Evolutionary conservation across 768 basidiomycete genomes (phyloP).

Genomic region (Phylloporus rhodoxanthus): DNA sequence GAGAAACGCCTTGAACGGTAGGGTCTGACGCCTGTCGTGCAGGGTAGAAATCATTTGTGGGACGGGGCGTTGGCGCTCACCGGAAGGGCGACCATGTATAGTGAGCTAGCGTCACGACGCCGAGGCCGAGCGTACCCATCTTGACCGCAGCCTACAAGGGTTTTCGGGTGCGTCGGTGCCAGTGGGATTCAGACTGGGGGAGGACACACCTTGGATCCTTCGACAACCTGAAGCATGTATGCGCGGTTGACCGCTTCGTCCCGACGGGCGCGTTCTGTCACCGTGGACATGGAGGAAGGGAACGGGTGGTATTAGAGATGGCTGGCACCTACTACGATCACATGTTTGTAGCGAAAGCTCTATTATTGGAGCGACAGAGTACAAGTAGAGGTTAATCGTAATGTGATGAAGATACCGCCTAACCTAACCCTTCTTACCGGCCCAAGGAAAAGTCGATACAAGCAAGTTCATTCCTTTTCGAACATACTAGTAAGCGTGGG

Average conservation of each 20-base stretch:
- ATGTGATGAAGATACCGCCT: neutral
- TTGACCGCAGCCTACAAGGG: conserved; percentile 46
- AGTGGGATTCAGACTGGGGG: neutral
- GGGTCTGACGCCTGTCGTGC: conserved; percentile 59
- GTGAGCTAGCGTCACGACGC: conserved; percentile 58
- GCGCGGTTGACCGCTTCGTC: conserved; percentile 54
- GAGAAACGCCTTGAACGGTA: conserved; percentile 76
- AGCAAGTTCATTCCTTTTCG: conserved; percentile 34
- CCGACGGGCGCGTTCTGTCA: conserved; percentile 34
- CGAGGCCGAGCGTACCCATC: conserved; percentile 50
- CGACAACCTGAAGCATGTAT: conserved; percentile 52
- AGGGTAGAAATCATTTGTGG: neutral
- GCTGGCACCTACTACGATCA: neutral
- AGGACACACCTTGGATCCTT: conserved; percentile 48
- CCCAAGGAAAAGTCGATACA: conserved; percentile 12
- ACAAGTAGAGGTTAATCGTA: neutral
- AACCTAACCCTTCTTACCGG: neutral
- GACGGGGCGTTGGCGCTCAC: conserved; percentile 32
- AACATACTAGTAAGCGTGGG: conserved; percentile 34
- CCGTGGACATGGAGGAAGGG: conserved; percentile 21
- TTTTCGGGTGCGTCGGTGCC: neutral
- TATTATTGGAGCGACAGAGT: neutral
- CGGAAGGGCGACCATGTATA: conserved; percentile 69
- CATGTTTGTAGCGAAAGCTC: neutral
- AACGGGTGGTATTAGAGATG: neutral